A percentile compares a stretch with the other conserved stretches of the same genome.
Evolutionary conservation across 164 flowering plant species (phyloP).

Genomic region (Stephania japonica): DNA sequence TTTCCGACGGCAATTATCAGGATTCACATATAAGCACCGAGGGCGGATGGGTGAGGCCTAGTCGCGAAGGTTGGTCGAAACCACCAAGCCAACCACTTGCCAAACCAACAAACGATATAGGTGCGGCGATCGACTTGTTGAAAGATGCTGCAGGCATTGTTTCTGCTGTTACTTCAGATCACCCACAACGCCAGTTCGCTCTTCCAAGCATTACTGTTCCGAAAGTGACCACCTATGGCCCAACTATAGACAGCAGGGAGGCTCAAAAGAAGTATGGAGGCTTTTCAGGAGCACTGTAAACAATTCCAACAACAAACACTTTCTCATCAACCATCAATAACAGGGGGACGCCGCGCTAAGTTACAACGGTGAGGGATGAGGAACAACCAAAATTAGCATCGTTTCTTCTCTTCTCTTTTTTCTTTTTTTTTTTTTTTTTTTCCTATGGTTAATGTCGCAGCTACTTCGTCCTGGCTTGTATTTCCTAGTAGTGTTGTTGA

Average conservation of each 20-base stretch:
- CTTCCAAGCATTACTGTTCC: constrained; percentile 13
- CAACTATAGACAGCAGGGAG: constrained; percentile 20
- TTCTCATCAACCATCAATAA: constrained; percentile 11
- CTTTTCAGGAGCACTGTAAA: constrained; percentile 1
- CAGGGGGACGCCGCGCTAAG: constrained; percentile 13
- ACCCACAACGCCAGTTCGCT: constrained; percentile 8
- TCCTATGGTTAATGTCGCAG: background rate
- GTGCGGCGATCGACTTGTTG: constrained; percentile 13
- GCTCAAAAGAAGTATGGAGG: constrained; percentile 16
- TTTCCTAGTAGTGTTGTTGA: background rate
- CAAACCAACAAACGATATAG: constrained; percentile 19
- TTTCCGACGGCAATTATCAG: background rate
- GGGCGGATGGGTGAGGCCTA: constrained; percentile 27
- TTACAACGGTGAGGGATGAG: constrained; percentile 12
- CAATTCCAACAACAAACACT: constrained; percentile 2
- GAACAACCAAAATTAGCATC: background rate
- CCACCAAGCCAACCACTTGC: constrained; percentile 16
- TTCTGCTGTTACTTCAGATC: background rate
- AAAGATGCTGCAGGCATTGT: constrained; percentile 7
- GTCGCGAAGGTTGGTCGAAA: constrained; percentile 17
- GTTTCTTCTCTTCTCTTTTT: no score
- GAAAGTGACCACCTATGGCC: constrained; percentile 1
- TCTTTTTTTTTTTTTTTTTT: no score
- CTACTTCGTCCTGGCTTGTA: background rate
- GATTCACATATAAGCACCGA: constrained; percentile 12